Evolutionary conservation across 2,329 filamentous ascomycete genomes (phyloP).

Genomic region (Mariannaea elegans): DNA sequence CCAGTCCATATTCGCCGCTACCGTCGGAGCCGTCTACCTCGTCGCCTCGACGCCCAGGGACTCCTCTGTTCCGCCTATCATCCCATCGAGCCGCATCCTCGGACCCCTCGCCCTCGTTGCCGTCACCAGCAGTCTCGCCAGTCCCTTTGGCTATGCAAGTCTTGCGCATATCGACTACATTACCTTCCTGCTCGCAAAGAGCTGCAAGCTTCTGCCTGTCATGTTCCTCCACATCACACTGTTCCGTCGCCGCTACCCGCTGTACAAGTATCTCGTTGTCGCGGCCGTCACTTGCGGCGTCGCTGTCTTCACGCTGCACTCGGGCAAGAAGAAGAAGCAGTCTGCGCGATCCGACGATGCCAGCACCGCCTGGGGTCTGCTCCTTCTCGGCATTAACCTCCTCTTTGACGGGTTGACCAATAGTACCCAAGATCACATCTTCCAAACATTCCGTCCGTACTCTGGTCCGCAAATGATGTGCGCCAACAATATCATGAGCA

Average conservation of each 20-base stretch:
- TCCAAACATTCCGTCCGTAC: slow-evolving; percentile 80
- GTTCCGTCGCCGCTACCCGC: slow-evolving; percentile 86
- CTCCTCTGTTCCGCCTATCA: slow-evolving; percentile 67
- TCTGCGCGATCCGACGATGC: slow-evolving; percentile 56
- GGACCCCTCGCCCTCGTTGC: slow-evolving; percentile 84
- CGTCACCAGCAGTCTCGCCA: slow-evolving; percentile 86
- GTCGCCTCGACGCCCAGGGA: slow-evolving; percentile 64
- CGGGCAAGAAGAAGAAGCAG: slow-evolving; percentile 65
- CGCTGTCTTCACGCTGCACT: slow-evolving; percentile 92
- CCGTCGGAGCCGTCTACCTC: slow-evolving; percentile 85
- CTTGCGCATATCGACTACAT: slow-evolving; percentile 97
- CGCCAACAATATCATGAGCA: slow-evolving; percentile 90
- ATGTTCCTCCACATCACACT: slow-evolving; percentile 96
- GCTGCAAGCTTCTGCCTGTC: slow-evolving; percentile 97
- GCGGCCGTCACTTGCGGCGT: slow-evolving; percentile 90
- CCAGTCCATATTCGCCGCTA: slow-evolving; percentile 87
- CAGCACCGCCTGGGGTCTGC: slow-evolving; percentile 79
- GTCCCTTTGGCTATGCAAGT: slow-evolving; percentile 94
- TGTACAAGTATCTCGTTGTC: slow-evolving; percentile 97
- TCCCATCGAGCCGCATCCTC: slow-evolving; percentile 80
- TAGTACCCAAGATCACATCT: slow-evolving; percentile 95
- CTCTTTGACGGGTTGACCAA: slow-evolving; percentile 97
- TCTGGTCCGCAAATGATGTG: slow-evolving; percentile 99
- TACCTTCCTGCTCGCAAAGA: slow-evolving; percentile 96
- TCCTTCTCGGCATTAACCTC: slow-evolving; percentile 87